Evolutionary conservation across 148 eudicot genomes (phyloP), one percentile per base, ranked within the genome.

Genomic region (Nepenthes gracilis): DNA sequence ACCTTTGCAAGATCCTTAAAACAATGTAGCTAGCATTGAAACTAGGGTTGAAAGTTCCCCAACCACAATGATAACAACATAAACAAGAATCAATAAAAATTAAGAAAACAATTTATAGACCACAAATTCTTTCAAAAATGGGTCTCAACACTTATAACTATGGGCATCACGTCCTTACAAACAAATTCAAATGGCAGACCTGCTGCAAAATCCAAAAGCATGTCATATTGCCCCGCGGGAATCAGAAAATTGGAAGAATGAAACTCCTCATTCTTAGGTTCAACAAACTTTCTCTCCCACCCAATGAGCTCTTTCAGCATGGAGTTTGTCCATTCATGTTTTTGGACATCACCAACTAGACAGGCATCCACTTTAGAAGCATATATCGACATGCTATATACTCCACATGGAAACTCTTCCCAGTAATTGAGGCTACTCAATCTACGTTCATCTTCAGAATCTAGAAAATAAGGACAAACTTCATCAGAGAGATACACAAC

Each of bases 361-460:
- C 68, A 50, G 60, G 65, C 78, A 71, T 76, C 85, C 54, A 65
- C 64, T 52, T 70, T 55, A 54, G 76, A 57, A 77, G 69, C 63
- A 61, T 63, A 62, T 52, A 84, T 60, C 34, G 64, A 65, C 32
- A 89, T 15, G 62, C 97, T 89, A 67, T 89, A 89, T 35, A 94
- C 72, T 57, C 95, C 99, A 78, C 99, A 94, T 9, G 85, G 81
- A 56, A 94, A 93, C 84, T 94, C 99, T 75, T 89, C 95, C 97
- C 99, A 94, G 71, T 75, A 84, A 71, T 72, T 72, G 57, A 57
- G 36, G 63, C 69, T 77, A 69, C 64, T 64, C 59, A 53, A 74
- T 74, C 75, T 66, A 34, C 62, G 36, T 69, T 76, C 83, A 66
- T 69, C 75, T 77, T 72, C 78, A 70, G 72, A 15, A 65, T 77